A percentile compares a stretch with the other conserved stretches of the same genome.
Evolutionary conservation across 495 filamentous ascomycete species (phyloP).

Genomic region (Aspergillus avenaceus): DNA sequence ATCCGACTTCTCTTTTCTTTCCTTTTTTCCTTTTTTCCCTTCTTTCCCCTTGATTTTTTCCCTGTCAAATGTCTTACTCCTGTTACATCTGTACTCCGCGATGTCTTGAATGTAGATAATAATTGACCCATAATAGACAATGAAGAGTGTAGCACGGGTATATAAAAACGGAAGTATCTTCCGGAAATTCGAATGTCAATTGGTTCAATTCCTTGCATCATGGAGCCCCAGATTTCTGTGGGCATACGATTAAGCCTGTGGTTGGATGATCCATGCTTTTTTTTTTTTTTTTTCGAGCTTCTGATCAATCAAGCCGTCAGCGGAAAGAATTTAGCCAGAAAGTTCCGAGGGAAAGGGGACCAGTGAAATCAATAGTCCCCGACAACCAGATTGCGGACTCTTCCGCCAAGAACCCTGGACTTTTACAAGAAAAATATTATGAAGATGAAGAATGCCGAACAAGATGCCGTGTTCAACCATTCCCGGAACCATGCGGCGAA

Average conservation of each 20-base stretch:
- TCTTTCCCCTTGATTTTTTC: too few relatives aligned
- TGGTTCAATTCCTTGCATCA: neutral
- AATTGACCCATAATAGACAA: too few relatives aligned
- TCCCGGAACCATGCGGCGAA: too few relatives aligned
- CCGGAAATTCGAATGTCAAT: neutral
- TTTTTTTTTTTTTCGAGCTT: neutral
- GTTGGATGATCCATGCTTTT: neutral
- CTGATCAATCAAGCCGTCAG: neutral
- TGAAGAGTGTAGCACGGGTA: neutral
- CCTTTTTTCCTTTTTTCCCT: neutral
- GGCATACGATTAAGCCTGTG: neutral
- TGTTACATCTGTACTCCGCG: too few relatives aligned
- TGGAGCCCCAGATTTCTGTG: neutral
- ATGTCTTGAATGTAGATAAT: too few relatives aligned
- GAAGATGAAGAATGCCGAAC: neutral
- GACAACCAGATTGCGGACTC: neutral
- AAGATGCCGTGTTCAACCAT: neutral
- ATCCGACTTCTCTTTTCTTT: neutral
- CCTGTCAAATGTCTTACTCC: too few relatives aligned
- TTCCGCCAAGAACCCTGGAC: neutral
- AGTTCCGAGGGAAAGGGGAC: neutral
- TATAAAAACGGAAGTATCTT: neutral
- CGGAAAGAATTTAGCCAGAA: neutral
- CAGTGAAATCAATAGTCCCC: neutral
- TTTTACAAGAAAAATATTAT: neutral